phyloP scores from a whole-genome alignment of 192 early-diverging fungal species.

The Umbelopsis sp. region DNA sequence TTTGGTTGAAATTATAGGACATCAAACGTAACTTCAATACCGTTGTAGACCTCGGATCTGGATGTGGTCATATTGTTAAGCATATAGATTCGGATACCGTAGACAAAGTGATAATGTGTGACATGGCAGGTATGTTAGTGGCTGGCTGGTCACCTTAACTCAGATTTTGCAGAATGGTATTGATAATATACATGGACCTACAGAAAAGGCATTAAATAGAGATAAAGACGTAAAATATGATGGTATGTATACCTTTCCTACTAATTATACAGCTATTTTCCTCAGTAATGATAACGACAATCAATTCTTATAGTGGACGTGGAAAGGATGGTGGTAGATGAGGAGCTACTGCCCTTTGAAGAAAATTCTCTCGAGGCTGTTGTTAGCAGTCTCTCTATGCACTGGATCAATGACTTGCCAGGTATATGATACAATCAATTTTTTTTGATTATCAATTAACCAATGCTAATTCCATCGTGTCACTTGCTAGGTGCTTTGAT shows the following conservation, averaged over 20 bases:
- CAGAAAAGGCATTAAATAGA: slow-evolving; percentile 52
- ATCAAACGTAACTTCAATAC: slow-evolving; percentile 86
- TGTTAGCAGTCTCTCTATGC: slow-evolving; percentile 81
- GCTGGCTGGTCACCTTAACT: too few species aligned
- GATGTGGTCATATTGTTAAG: slow-evolving; percentile 87
- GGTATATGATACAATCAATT: slow-evolving; percentile 33
- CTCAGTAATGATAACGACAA: too few species aligned
- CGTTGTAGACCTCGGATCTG: slow-evolving; percentile 88
- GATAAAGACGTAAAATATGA: slow-evolving; percentile 47
- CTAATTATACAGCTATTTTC: too few species aligned
- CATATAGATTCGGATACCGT: slow-evolving; percentile 79
- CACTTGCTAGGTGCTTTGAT: slow-evolving; percentile 65
- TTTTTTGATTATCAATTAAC: not conserved
- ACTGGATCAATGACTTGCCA: slow-evolving; percentile 98
- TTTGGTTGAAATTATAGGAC: slow-evolving; percentile 74
- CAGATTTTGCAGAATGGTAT: not conserved
- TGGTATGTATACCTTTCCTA: too few species aligned
- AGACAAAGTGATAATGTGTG: slow-evolving; percentile 85
- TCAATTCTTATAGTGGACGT: slow-evolving; percentile 54
- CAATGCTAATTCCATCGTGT: not conserved
- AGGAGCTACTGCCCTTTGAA: slow-evolving; percentile 80
- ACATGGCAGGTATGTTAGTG: slow-evolving; percentile 61
- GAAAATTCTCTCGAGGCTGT: slow-evolving; percentile 88
- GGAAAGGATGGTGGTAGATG: slow-evolving; percentile 80
- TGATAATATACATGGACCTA: not conserved